Evolutionary conservation across 2,329 filamentous ascomycete species (phyloP).

Genomic region (Samsoniella hepiali): DNA sequence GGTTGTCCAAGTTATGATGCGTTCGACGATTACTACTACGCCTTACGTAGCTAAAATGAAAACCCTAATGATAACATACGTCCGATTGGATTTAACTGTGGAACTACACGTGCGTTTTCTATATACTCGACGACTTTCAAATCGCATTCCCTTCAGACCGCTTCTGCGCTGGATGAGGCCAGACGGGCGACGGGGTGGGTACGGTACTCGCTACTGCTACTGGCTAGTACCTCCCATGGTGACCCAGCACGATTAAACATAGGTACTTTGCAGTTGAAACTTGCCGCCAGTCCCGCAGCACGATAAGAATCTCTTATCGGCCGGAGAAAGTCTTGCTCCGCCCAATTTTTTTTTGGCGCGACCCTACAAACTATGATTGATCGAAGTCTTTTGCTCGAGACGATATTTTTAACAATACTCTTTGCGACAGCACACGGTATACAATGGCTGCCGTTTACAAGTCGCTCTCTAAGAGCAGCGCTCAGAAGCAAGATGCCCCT

Average conservation of each 20-base stretch:
- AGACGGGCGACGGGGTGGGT: not conserved
- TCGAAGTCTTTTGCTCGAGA: not conserved
- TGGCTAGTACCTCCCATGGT: not conserved
- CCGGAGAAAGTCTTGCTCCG: slow-evolving; percentile 28
- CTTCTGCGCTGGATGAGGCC: not conserved
- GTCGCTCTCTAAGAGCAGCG: slow-evolving; percentile 60
- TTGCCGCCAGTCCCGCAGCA: not conserved
- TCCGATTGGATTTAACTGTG: not conserved
- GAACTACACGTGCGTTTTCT: not conserved
- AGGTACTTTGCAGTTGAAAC: not conserved
- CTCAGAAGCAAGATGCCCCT: slow-evolving; percentile 47
- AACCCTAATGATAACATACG: slow-evolving; percentile 28
- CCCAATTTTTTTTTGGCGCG: slow-evolving; percentile 29
- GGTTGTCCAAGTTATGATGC: slow-evolving; percentile 35
- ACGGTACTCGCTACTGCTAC: not conserved
- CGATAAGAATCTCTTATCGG: slow-evolving; percentile 34
- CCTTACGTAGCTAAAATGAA: slow-evolving; percentile 37
- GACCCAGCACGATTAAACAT: not conserved
- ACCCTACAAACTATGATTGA: not conserved
- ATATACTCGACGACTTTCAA: not conserved
- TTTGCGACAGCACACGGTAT: not conserved
- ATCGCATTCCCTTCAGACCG: not conserved
- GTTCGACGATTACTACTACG: slow-evolving; percentile 37
- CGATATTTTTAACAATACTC: not conserved
- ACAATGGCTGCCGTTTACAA: slow-evolving; percentile 73